Percentiles rank a stretch among this genome's conserved stretches.
phyloP scores from a whole-genome alignment of 495 filamentous ascomycete genomes.

The Aspergillus heteromorphus region DNA sequence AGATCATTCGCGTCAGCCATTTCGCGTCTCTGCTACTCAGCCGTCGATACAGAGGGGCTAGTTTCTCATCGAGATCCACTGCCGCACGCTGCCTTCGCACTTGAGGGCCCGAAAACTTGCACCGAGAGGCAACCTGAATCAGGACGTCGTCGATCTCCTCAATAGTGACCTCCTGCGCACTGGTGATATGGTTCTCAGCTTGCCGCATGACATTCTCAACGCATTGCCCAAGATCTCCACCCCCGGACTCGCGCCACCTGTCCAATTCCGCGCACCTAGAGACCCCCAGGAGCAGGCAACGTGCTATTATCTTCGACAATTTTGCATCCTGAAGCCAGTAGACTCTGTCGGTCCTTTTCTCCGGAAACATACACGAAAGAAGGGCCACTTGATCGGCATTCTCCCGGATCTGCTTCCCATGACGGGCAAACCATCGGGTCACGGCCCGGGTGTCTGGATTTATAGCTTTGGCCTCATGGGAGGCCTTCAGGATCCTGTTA shows the following conservation, averaged over 20 bases:
- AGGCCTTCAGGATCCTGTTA: conserved; percentile 35
- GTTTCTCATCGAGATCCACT: conserved; percentile 38
- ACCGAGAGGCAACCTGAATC: conserved; percentile 56
- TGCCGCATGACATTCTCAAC: conserved; percentile 61
- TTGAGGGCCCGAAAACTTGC: conserved; percentile 61
- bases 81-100: conserved; percentile 47
- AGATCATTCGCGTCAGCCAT: conserved; percentile 78
- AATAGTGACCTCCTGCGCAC: conserved; percentile 50
- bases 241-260: conserved; percentile 52
- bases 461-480: conserved; percentile 24
- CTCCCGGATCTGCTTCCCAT: conserved; percentile 47
- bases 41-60: conserved; percentile 54
- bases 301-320: conserved; percentile 60
- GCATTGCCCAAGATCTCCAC: conserved; percentile 63
- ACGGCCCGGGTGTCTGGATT: conserved; percentile 34
- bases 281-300: conserved; percentile 55
- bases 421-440: conserved; percentile 55
- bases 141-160: conserved; percentile 71
- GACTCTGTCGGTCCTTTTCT: conserved; percentile 67
- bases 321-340: conserved; percentile 64
- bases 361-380: conserved; percentile 68
- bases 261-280: conserved; percentile 56
- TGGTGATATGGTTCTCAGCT: conserved; percentile 47
- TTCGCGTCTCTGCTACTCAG: conserved; percentile 70
- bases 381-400: conserved; percentile 53